Conservation (phyloP, 495 filamentous ascomycete genomes). For the Lindgomyces ingoldianus region DNA sequence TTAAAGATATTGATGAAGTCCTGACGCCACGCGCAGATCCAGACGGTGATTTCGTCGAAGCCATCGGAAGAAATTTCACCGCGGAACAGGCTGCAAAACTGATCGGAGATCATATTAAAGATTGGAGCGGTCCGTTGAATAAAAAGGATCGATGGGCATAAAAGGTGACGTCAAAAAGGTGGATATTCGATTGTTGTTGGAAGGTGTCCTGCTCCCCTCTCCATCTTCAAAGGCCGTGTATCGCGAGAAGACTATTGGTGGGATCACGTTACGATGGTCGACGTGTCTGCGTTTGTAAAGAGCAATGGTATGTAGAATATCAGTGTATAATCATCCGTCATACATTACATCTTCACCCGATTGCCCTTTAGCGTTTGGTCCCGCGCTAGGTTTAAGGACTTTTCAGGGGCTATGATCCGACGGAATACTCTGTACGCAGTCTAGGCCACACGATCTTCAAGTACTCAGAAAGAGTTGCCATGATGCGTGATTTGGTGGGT, state of each 20-base stretch:
- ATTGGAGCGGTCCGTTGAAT: constrained; percentile 69
- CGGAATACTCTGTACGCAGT: too few species aligned
- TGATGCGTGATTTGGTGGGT: too few species aligned
- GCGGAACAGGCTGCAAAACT: constrained; percentile 81
- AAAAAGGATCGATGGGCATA: constrained; percentile 37
- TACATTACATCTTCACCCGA: background rate
- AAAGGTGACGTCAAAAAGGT: too few species aligned
- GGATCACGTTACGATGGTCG: too few species aligned
- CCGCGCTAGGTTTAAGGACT: too few species aligned
- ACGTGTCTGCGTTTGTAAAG: too few species aligned
- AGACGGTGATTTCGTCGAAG: constrained; percentile 97
- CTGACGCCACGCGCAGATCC: constrained; percentile 61
- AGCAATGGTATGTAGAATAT: background rate
- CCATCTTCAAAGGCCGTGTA: too few species aligned
- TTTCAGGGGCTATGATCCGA: too few species aligned
- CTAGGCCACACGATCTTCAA: too few species aligned
- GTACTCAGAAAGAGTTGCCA: too few species aligned
- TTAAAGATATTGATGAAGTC: constrained; percentile 14
- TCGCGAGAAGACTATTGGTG: background rate
- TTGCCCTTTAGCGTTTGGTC: too few species aligned
- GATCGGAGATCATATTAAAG: constrained; percentile 83
- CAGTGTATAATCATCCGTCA: background rate
- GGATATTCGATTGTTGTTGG: background rate
- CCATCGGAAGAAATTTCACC: constrained; percentile 89
- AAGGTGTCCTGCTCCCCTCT: background rate